Evolutionary conservation across 1,139 yeast genomes (phyloP).

Genomic region (Debaryomyces psychrophilus): DNA sequence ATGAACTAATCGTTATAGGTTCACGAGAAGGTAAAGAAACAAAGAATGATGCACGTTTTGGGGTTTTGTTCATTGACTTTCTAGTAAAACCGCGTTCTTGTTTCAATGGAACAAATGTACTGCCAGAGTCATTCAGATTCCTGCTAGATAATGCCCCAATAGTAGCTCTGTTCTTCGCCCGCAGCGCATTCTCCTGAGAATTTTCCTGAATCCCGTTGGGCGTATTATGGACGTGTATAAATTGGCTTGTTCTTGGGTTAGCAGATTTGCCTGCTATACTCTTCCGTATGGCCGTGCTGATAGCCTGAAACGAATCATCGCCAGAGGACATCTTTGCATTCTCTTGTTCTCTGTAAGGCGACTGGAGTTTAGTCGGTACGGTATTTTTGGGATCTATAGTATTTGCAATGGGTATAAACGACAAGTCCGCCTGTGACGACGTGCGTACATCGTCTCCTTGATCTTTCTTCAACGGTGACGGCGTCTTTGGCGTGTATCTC

Average conservation of each 20-base stretch:
- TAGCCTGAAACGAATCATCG: slow-evolving; percentile 37
- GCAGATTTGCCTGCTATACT: slow-evolving; percentile 40
- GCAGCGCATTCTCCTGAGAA: neutral
- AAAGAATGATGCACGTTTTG: slow-evolving; percentile 39
- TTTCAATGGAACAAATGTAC: slow-evolving; percentile 1
- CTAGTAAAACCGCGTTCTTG: neutral
- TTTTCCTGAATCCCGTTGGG: neutral
- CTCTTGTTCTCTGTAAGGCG: slow-evolving; percentile 1
- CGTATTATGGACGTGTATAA: slow-evolving; percentile 2
- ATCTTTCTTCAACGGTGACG: slow-evolving; percentile 13
- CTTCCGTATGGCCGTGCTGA: slow-evolving; percentile 42
- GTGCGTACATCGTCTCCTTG: slow-evolving; percentile 6
- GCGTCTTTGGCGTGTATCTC: slow-evolving; percentile 12
- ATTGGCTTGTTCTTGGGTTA: slow-evolving; percentile 8
- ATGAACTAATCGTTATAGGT: slow-evolving; percentile 36
- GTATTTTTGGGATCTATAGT: slow-evolving; percentile 16
- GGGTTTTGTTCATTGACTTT: slow-evolving; percentile 23
- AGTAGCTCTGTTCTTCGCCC: neutral
- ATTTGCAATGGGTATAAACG: slow-evolving; percentile 26
- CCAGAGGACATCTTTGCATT: neutral
- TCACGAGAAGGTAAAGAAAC: slow-evolving; percentile 46
- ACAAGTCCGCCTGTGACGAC: slow-evolving; percentile 24
- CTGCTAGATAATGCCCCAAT: neutral
- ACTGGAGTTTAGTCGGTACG: neutral
- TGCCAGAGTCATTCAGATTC: neutral